phyloP scores from a whole-genome alignment of 148 eudicot genomes.

The Fallopia convolvulus region DNA sequence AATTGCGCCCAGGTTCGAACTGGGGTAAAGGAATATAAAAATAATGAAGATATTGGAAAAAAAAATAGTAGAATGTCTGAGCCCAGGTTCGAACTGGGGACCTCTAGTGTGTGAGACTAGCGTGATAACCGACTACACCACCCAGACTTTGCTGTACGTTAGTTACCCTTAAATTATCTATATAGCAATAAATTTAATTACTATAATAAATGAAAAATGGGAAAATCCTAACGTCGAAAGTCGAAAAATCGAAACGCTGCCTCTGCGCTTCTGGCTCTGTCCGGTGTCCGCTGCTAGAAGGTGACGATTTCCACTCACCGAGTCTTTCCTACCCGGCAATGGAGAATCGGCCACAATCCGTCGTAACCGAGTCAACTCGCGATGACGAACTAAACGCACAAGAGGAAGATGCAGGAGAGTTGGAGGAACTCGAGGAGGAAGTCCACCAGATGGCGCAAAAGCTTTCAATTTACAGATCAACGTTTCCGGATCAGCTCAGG shows the following conservation, averaged over 20 bases:
- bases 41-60: too few relatives aligned
- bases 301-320: background rate
- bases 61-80: conserved; percentile 11
- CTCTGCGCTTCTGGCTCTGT: too few relatives aligned
- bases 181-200: too few relatives aligned
- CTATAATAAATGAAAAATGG: too few relatives aligned
- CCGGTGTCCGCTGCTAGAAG: background rate
- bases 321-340: background rate
- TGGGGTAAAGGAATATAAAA: too few relatives aligned
- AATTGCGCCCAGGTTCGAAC: too few relatives aligned
- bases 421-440: conserved; percentile 37
- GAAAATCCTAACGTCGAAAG: background rate
- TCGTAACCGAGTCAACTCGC: background rate
- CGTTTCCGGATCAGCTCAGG: conserved; percentile 41
- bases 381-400: conserved; percentile 15
- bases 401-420: conserved; percentile 26
- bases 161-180: too few relatives aligned
- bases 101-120: conserved; percentile 99
- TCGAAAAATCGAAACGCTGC: too few relatives aligned
- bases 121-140: conserved; percentile 99
- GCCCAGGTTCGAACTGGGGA: conserved; percentile 99
- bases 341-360: background rate
- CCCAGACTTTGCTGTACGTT: conserved; percentile 48
- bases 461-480: conserved; percentile 36
- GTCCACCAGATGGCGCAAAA: conserved; percentile 47